Percentiles rank a stretch among this genome's conserved stretches.
Conservation (phyloP, 2,329 filamentous ascomycete species). For the Penicillium sp. region DNA sequence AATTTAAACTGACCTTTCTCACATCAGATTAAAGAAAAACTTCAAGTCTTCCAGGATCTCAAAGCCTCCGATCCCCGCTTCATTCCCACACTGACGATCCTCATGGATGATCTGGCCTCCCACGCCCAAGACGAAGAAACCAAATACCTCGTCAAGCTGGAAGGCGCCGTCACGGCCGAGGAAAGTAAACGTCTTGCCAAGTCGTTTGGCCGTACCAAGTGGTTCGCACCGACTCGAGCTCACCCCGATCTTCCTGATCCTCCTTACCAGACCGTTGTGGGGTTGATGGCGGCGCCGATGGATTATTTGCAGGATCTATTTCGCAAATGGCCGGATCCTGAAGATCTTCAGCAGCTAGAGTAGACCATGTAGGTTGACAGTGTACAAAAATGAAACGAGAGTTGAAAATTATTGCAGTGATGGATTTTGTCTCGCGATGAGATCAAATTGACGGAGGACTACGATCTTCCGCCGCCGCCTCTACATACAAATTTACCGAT, state of each 20-base stretch:
- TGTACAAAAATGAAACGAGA: too few species aligned
- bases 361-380: neutral
- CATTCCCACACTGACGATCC: conserved; percentile 43
- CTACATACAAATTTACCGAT: too few species aligned
- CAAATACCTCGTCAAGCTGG: conserved; percentile 52
- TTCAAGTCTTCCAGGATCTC: conserved; percentile 54
- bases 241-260: conserved; percentile 56
- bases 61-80: conserved; percentile 45
- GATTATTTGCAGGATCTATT: conserved; percentile 60
- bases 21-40: conserved; percentile 52
- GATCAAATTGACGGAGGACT: too few species aligned
- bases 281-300: conserved; percentile 58
- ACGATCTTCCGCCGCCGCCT: too few species aligned
- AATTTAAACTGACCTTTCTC: neutral
- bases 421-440: too few species aligned
- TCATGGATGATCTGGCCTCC: conserved; percentile 47
- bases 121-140: conserved; percentile 57
- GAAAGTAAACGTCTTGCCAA: conserved; percentile 43
- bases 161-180: conserved; percentile 41
- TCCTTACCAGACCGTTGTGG: conserved; percentile 58
- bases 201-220: conserved; percentile 56
- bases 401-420: too few species aligned
- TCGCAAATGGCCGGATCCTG: conserved; percentile 52
- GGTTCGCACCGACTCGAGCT: conserved; percentile 54
- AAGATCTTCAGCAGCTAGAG: neutral